Evolutionary conservation across 305 asterid species (phyloP).

Genomic region (Lippia alba): DNA sequence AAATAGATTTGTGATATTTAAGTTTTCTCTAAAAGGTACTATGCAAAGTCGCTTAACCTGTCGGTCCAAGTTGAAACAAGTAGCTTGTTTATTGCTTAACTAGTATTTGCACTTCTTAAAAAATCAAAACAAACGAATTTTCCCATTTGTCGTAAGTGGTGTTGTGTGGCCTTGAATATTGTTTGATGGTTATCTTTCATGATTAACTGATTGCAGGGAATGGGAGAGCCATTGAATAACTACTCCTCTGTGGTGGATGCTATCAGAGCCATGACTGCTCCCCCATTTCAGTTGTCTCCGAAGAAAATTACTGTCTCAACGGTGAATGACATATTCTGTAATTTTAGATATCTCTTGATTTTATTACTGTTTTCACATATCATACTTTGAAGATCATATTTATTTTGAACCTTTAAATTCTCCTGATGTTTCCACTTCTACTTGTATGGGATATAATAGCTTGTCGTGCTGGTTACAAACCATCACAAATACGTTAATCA

Average conservation of each 20-base stretch:
- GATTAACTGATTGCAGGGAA: constrained; percentile 61
- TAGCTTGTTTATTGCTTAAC: constrained; percentile 7
- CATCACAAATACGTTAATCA: constrained; percentile 1
- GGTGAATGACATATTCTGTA: constrained; percentile 45
- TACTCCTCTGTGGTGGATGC: constrained; percentile 83
- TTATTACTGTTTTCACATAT: constrained; percentile 7
- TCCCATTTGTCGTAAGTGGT: constrained; percentile 25
- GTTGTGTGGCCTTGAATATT: constrained; percentile 13
- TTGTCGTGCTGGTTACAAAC: background rate
- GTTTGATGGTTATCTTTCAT: constrained; percentile 15
- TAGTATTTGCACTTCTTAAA: constrained; percentile 14
- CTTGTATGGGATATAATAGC: background rate
- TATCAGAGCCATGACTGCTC: constrained; percentile 76
- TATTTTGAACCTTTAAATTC: constrained; percentile 3
- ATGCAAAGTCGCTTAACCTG: background rate
- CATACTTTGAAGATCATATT: constrained; percentile 5
- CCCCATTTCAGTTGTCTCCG: constrained; percentile 85
- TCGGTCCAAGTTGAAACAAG: constrained; percentile 2
- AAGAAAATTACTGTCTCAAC: constrained; percentile 90
- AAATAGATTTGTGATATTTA: constrained; percentile 10
- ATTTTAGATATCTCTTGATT: background rate
- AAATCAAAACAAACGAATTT: background rate
- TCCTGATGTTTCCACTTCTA: constrained; percentile 11
- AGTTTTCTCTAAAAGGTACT: no score
- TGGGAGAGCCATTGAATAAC: constrained; percentile 95